These are phyloP conservation scores for barrel medic (Medicago truncatula) DNA, from an alignment of 306 rosid species.

Conservation along the genomic window DNA sequence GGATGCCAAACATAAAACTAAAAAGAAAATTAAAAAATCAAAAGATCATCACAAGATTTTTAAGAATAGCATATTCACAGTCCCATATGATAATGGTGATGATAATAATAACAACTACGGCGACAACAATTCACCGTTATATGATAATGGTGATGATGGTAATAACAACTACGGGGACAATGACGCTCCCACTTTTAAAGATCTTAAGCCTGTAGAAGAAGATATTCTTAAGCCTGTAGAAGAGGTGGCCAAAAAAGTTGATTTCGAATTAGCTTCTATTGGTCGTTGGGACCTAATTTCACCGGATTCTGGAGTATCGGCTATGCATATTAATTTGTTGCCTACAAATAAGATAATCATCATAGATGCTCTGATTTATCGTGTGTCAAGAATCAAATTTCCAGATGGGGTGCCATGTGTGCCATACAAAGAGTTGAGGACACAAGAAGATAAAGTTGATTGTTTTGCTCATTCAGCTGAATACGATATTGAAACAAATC, in stretches of 20 bases:
- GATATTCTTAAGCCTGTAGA: not conserved
- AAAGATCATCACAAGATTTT: not conserved
- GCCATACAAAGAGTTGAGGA: constrained; percentile 40
- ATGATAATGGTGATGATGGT: not conserved
- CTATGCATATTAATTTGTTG: constrained; percentile 74
- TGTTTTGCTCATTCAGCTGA: constrained; percentile 75
- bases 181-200: not conserved
- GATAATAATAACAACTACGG: not conserved
- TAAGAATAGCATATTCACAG: not conserved
- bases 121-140: no score
- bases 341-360: constrained; percentile 70
- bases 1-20: constrained; percentile 24
- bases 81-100: not conserved
- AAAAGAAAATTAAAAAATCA: not conserved
- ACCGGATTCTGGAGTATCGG: constrained; percentile 60
- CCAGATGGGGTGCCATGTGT: constrained; percentile 54
- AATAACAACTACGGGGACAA: no score
- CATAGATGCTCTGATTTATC: constrained; percentile 60
- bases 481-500: constrained; percentile 57
- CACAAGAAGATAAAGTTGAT: constrained; percentile 34
- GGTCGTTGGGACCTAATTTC: constrained; percentile 62
- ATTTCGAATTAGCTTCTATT: not conserved
- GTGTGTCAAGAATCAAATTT: constrained; percentile 54
- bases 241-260: not conserved
- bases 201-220: not conserved